A percentile compares a stretch with the other conserved stretches of the same genome.
Evolutionary conservation across 495 filamentous ascomycete species (phyloP).

Genomic region (Penicillium samsonianum): DNA sequence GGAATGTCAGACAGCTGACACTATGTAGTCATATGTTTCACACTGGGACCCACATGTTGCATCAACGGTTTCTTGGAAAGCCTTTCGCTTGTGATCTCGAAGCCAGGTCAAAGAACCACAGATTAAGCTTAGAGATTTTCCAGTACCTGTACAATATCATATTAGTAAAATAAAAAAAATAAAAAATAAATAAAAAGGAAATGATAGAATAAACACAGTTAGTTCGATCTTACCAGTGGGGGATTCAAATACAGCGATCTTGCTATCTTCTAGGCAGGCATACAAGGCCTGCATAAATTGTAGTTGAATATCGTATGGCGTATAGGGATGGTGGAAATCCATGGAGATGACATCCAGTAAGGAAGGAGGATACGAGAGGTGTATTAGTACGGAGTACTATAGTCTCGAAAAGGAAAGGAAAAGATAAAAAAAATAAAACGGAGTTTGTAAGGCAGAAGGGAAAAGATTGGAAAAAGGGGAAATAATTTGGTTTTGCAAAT

Average conservation of each 20-base stretch:
- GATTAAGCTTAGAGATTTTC: slow-evolving; percentile 96
- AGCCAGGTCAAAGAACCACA: slow-evolving; percentile 94
- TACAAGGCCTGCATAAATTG: slow-evolving; percentile 91
- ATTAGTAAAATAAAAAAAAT: slow-evolving; percentile 13
- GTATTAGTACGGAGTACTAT: too few relatives aligned
- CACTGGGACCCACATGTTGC: slow-evolving; percentile 31
- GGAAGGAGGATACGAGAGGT: too few relatives aligned
- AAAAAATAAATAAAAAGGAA: neutral
- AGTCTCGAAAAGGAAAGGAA: too few relatives aligned
- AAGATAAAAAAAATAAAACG: too few relatives aligned
- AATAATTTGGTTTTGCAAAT: too few relatives aligned
- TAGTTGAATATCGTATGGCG: slow-evolving; percentile 86
- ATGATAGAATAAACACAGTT: slow-evolving; percentile 6
- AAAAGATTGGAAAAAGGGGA: too few relatives aligned
- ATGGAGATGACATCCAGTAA: neutral
- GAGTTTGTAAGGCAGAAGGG: too few relatives aligned
- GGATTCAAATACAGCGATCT: slow-evolving; percentile 88
- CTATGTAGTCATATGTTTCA: neutral
- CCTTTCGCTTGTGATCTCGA: slow-evolving; percentile 73
- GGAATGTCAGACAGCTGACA: slow-evolving; percentile 16
- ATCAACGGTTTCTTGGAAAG: slow-evolving; percentile 56
- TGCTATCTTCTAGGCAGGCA: slow-evolving; percentile 73
- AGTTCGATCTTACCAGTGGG: slow-evolving; percentile 65
- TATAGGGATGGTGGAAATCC: slow-evolving; percentile 89
- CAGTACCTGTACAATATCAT: slow-evolving; percentile 46